These are phyloP conservation scores for Taxawa tesnikishii DNA, from an alignment of 2,329 filamentous ascomycete genomes.

Conservation along the genomic window DNA sequence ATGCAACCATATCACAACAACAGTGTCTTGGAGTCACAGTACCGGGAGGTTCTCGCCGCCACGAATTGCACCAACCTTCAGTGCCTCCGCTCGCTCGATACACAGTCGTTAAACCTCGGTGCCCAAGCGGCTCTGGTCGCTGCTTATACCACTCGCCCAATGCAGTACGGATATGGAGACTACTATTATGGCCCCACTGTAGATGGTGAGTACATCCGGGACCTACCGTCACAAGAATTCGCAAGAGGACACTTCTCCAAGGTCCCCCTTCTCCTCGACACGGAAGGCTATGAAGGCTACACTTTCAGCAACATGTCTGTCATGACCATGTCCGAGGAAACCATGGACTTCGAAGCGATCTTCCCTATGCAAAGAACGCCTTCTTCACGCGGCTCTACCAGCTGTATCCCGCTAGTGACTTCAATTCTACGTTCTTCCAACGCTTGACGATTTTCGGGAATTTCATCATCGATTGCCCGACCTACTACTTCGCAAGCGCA, in stretches of 20 bases:
- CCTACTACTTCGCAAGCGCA: constrained; percentile 26
- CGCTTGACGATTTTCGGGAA: constrained; percentile 28
- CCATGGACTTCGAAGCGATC: constrained; percentile 16
- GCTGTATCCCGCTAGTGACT: constrained; percentile 21
- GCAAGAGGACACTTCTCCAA: constrained; percentile 20
- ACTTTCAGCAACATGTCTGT: constrained; percentile 20
- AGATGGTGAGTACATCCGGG: constrained; percentile 25
- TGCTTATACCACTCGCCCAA: constrained; percentile 10
- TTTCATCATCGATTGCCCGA: constrained; percentile 25
- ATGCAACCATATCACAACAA: constrained; percentile 17
- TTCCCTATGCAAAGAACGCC: constrained; percentile 21
- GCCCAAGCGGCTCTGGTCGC: constrained; percentile 12
- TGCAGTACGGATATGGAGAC: constrained; percentile 23
- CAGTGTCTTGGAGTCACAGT: constrained; percentile 17
- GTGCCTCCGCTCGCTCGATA: constrained; percentile 13
- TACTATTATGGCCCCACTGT: constrained; percentile 29
- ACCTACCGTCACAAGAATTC: constrained; percentile 22
- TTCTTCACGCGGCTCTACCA: constrained; percentile 28
- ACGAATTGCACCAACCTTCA: constrained; percentile 18
- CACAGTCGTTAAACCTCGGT: constrained; percentile 8
- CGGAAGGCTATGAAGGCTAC: constrained; percentile 20
- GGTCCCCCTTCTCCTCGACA: constrained; percentile 23
- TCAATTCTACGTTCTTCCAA: constrained; percentile 25
- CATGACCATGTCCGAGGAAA: constrained; percentile 16
- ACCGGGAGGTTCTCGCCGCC: constrained; percentile 16